These are phyloP conservation scores for Incumbomyces delicatus DNA, from an alignment of 2,329 filamentous ascomycete species.

Conservation along the genomic window DNA sequence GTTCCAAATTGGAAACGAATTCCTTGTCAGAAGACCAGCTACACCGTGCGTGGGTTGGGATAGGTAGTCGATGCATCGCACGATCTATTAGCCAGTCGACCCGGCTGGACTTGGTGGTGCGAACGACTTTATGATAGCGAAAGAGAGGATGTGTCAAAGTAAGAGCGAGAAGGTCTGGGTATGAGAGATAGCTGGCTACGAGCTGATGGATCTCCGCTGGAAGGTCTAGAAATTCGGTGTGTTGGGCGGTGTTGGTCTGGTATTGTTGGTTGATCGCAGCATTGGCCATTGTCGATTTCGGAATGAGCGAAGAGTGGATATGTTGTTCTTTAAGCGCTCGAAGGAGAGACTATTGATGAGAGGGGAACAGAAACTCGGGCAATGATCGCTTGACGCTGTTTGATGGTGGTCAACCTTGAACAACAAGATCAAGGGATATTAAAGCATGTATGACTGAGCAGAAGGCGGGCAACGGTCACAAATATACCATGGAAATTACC, in stretches of 20 bases:
- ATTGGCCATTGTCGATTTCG: background rate
- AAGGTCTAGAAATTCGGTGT: slow-evolving; percentile 16
- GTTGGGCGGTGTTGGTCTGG: background rate
- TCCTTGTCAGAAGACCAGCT: slow-evolving; percentile 10
- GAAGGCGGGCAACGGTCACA: too few species aligned
- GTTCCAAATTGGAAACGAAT: slow-evolving; percentile 14
- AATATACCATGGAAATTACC: too few species aligned
- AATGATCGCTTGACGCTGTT: too few species aligned
- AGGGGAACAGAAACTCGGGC: background rate
- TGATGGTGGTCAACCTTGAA: too few species aligned
- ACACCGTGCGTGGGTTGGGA: background rate
- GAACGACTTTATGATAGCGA: slow-evolving; percentile 2
- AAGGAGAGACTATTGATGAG: background rate
- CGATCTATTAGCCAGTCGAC: slow-evolving; percentile 6
- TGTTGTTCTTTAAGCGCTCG: too few species aligned
- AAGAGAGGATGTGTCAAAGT: slow-evolving; percentile 24
- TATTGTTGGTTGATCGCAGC: background rate
- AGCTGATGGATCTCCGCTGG: slow-evolving; percentile 26
- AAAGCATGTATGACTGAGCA: too few species aligned
- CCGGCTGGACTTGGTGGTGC: slow-evolving; percentile 1
- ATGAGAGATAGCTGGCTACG: slow-evolving; percentile 20
- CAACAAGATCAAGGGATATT: too few species aligned
- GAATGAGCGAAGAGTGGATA: too few species aligned
- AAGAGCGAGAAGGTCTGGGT: slow-evolving; percentile 22
- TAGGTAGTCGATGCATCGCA: background rate